Evolutionary conservation across 495 filamentous ascomycete genomes (phyloP).

Genomic region (Aspergillus avenaceus): DNA sequence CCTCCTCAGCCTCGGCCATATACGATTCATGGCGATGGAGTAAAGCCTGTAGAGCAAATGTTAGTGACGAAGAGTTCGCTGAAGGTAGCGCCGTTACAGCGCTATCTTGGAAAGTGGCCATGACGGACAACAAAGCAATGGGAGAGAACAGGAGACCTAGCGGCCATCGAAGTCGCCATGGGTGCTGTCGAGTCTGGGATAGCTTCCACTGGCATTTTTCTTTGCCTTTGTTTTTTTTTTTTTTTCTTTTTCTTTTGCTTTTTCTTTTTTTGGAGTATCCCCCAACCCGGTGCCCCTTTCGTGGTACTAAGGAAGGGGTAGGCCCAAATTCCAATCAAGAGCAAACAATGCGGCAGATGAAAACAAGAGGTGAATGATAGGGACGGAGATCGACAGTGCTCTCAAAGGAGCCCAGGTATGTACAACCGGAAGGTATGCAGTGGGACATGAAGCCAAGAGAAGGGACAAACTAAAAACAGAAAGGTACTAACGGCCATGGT

Average conservation of each 20-base stretch:
- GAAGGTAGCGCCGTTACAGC: slow-evolving; percentile 14
- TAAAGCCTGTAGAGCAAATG: slow-evolving; percentile 77
- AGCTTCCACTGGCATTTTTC: background rate
- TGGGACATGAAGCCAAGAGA: background rate
- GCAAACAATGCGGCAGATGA: background rate
- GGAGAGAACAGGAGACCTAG: slow-evolving; percentile 25
- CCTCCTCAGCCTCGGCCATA: slow-evolving; percentile 82
- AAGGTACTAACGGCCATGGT: background rate
- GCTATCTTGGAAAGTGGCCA: slow-evolving; percentile 24
- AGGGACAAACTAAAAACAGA: background rate
- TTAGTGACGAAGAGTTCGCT: slow-evolving; percentile 51
- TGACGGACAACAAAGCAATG: slow-evolving; percentile 36
- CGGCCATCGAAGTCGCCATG: slow-evolving; percentile 12
- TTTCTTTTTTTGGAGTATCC: no score
- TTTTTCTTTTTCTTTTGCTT: background rate
- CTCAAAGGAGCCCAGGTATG: background rate
- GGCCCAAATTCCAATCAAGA: slow-evolving; percentile 1
- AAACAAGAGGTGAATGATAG: background rate
- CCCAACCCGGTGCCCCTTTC: background rate
- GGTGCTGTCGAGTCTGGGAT: background rate
- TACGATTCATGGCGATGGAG: slow-evolving; percentile 89
- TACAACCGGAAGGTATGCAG: background rate
- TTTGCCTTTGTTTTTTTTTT: background rate
- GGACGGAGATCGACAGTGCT: background rate
- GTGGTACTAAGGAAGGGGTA: background rate